Evolutionary conservation across 495 filamentous ascomycete species (phyloP).

Genomic region (Aspergillus cristatus): DNA sequence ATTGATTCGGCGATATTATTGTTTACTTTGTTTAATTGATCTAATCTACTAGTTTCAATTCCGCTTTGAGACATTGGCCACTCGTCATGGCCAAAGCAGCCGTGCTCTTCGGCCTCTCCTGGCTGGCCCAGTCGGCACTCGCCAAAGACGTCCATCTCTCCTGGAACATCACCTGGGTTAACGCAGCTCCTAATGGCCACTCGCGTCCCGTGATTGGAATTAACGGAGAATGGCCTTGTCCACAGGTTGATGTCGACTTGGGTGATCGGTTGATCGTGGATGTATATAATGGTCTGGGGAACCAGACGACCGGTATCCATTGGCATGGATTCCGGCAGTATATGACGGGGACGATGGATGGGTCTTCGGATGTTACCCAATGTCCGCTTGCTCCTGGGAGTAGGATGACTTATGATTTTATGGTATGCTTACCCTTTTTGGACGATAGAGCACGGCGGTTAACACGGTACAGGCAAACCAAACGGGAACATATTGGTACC

Average conservation of each 20-base stretch:
- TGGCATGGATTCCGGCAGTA: constrained; percentile 62
- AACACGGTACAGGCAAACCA: constrained; percentile 45
- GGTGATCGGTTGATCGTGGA: constrained; percentile 70
- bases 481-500: constrained; percentile 81
- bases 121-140: constrained; percentile 15
- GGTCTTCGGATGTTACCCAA: constrained; percentile 51
- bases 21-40: too few species aligned
- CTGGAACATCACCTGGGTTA: constrained; percentile 76
- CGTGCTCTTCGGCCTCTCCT: constrained; percentile 9
- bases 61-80: constrained; percentile 1
- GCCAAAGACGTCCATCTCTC: constrained; percentile 36
- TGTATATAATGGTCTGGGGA: constrained; percentile 63
- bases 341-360: constrained; percentile 54
- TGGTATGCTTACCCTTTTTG: constrained; percentile 48
- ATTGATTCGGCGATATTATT: too few species aligned
- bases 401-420: constrained; percentile 61
- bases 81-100: constrained; percentile 13
- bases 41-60: too few species aligned
- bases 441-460: too few species aligned
- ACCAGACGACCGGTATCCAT: constrained; percentile 62
- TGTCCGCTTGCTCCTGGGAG: constrained; percentile 55
- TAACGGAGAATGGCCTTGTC: constrained; percentile 73
- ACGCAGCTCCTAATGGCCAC: constrained; percentile 68
- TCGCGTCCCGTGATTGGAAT: constrained; percentile 68
- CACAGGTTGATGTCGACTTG: constrained; percentile 54